Base-by-base conservation (phyloP, 257 asterid species). In the Gentiana dahurica region DNA sequence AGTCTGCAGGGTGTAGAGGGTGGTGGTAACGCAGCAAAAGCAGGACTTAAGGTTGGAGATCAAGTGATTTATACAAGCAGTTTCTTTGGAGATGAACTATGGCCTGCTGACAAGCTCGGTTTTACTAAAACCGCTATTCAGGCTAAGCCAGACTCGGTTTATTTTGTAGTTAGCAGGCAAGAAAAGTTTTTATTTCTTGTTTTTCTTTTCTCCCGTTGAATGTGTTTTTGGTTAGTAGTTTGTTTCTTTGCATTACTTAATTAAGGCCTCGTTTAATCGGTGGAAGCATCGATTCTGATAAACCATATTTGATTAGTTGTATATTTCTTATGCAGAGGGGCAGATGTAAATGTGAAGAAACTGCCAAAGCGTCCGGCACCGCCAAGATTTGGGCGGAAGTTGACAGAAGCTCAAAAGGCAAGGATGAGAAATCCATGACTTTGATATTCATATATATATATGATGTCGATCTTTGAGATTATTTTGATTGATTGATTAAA, bases 41-140 rank as follows among this genome's bases (percentile, higher is more conserved):
- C 97, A 70, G 98, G 98, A 51, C 94, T 91, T 2, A 91, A 85
- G 71, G 84, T 69, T 8, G 97, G 95, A 57, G 98, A 91, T 53
- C 98, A 87, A 56, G 97, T 91, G 11, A 63, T 85, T 24, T 91
- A 87, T 85, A 91, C 96, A 3, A 91, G 96, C 76, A 87, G 98
- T 77, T 87, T 91, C 83, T 91, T 91, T 39, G 98, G 97, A 8
- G 93, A 91, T 66, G 97, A 91, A 68, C 85, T 87, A 12, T 91
- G 98, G 95, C 97, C 97, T 54, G 95, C 98, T 15, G 97, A 91
- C 68, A 91, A 87, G 79, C 95, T 91, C 10, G 94, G 98, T 13
- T 87, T 84, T 63, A 85, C 97, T 0, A 91, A 91, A 79, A 87
- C 98, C 0, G 97, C 97, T 51, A 81, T 87, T 55, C 89, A 91